A percentile compares a stretch with the other conserved stretches of the same genome.
phyloP scores from a whole-genome alignment of 306 rosid genomes.

The Gleditsia sinensis region DNA sequence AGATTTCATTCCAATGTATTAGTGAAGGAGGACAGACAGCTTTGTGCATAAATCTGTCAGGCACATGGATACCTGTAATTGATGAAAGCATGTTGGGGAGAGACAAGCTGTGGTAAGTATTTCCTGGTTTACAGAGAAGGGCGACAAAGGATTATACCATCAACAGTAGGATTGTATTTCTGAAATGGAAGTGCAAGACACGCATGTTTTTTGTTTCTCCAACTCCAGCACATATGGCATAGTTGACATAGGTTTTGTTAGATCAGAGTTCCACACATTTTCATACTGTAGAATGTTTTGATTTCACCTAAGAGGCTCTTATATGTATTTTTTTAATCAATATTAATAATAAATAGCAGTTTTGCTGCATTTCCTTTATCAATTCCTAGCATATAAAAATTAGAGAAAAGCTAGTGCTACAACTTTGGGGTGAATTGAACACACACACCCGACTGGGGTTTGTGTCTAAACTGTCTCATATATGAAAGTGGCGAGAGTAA shows the following conservation, averaged over 20 bases:
- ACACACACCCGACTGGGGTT: background rate
- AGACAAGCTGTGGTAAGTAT: background rate
- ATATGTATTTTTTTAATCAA: slow-evolving; percentile 49
- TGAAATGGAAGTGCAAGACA: slow-evolving; percentile 30
- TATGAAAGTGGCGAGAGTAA: too few relatives aligned
- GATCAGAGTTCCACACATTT: slow-evolving; percentile 51
- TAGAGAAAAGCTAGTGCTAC: background rate
- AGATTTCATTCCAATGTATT: slow-evolving; percentile 16
- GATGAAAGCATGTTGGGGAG: slow-evolving; percentile 26
- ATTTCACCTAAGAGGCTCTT: slow-evolving; percentile 30
- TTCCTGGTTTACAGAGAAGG: slow-evolving; percentile 23
- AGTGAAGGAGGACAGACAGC: slow-evolving; percentile 17
- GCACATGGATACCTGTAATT: slow-evolving; percentile 21
- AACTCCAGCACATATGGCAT: slow-evolving; percentile 33
- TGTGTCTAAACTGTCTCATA: too few relatives aligned
- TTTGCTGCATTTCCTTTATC: slow-evolving; percentile 33
- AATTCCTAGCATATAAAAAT: background rate
- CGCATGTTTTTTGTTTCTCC: slow-evolving; percentile 23
- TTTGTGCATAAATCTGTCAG: slow-evolving; percentile 16
- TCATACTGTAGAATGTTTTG: slow-evolving; percentile 44
- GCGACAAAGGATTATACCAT: slow-evolving; percentile 22
- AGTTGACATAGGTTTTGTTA: slow-evolving; percentile 47
- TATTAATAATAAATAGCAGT: slow-evolving; percentile 45
- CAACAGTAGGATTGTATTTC: background rate
- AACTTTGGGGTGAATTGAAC: background rate